Base-by-base conservation (phyloP, 2,329 filamentous ascomycete genomes). In the Albifimbria verrucaria region DNA sequence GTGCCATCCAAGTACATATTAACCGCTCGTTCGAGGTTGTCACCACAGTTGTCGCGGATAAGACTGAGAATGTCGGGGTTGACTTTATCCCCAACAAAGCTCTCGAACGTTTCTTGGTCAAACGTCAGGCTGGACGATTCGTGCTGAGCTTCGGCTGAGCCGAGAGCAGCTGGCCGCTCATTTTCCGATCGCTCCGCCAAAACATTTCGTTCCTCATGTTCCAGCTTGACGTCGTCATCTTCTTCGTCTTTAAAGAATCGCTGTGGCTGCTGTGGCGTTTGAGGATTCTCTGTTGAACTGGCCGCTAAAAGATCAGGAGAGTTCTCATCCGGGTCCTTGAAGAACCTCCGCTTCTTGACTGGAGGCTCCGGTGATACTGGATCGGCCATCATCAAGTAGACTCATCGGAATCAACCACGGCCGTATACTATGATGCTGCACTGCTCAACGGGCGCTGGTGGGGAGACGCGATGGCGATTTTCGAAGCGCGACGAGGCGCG, bases 1-100 rank as follows among this genome's bases (percentile, higher is more conserved):
- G 85, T 87, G 20, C 84, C 85, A 56, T 89, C 86, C 56, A 87
- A 82, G 62, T 86, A 89, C 80, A 87, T 87, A 54, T 87, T 87
- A 52, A 87, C 79, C 7, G 85, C 85, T 55, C 77, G 75, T 61
- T 87, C 81, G 17, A 88, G 73, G 55, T 85, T 76, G 50, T 80
- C 72, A 22, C 78, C 78, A 51, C 83, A 86, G 43, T 76, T 74
- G 9, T 77, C 70, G n/a, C 74, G 74, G 20, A 89, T 76, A 4
- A 75, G 65, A 7, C 70, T 68, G 48, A 88, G 61, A 1, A 76
- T 68, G 22, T 81, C 73, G 0, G 72, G 54, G 7, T 73, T 65
- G 20, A 88, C 73, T 49, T 79, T 79, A 53, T 80, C 77, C 32
- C 84, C 85, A 21, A 88, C 70, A 55, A 88, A 80, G 53, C 70